A percentile compares a stretch with the other conserved stretches of the same genome.
Conservation (phyloP, 2,329 filamentous ascomycete genomes). For the Trichoderma sp. region DNA sequence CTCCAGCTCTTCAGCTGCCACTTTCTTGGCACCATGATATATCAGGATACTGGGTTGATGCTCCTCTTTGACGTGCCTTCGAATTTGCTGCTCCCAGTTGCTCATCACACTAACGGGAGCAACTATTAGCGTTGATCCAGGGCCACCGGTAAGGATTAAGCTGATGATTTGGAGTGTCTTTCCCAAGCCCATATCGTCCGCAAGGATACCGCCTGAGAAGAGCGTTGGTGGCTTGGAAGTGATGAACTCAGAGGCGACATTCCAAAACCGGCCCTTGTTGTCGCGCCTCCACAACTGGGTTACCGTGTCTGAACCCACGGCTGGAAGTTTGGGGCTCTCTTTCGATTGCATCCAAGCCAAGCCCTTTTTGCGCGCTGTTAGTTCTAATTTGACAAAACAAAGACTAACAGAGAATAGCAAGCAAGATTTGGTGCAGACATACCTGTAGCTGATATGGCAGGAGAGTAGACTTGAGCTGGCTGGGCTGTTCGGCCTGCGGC, state of each 20-base stretch:
- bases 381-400: background rate
- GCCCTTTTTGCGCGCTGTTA: conserved; percentile 50
- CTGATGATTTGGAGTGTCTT: conserved; percentile 88
- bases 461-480: conserved; percentile 61
- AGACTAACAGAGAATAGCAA: background rate
- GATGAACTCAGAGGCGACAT: conserved; percentile 60
- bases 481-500: conserved; percentile 69
- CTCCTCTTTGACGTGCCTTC: conserved; percentile 66
- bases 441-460: conserved; percentile 75
- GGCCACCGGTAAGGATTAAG: conserved; percentile 60
- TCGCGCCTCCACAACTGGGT: conserved; percentile 76
- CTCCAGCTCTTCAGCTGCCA: conserved; percentile 55
- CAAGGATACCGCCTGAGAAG: conserved; percentile 78
- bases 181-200: conserved; percentile 87
- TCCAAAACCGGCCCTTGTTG: conserved; percentile 53
- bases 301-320: conserved; percentile 52
- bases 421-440: conserved; percentile 19
- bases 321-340: conserved; percentile 67
- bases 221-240: conserved; percentile 57
- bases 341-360: conserved; percentile 78
- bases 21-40: conserved; percentile 67
- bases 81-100: conserved; percentile 82
- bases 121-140: conserved; percentile 72
- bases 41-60: conserved; percentile 64
- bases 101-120: conserved; percentile 84